phyloP scores from a whole-genome alignment of 108 stramenopile genomes.

The Aurantiochytrium sp. region DNA sequence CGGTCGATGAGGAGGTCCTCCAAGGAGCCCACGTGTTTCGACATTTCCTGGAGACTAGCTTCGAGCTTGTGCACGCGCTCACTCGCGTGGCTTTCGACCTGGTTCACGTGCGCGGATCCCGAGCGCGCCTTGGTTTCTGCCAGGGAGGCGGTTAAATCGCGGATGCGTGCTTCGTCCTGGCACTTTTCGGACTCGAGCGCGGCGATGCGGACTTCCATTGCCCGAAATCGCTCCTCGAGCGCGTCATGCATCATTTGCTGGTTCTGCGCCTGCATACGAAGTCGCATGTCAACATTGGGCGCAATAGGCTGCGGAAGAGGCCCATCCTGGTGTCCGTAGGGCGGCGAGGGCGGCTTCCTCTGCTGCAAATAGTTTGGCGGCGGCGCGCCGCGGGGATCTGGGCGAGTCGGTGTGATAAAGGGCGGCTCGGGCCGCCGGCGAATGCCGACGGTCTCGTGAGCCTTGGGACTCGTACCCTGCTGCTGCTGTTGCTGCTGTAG shows the following conservation, averaged over 20 bases:
- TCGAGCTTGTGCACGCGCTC: not conserved
- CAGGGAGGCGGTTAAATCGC: not conserved
- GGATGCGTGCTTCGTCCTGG: not conserved
- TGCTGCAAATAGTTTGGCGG: not conserved
- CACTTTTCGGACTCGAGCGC: not conserved
- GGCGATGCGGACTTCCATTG: not conserved
- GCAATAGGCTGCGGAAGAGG: not conserved
- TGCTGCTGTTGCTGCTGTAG: too few relatives aligned
- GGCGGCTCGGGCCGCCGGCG: too few relatives aligned
- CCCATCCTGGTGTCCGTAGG: not conserved
- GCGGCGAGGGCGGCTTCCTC: not conserved
- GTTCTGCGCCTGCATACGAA: not conserved
- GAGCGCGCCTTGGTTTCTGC: not conserved
- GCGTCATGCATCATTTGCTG: not conserved
- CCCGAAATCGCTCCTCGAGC: not conserved
- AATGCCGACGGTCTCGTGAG: not conserved
- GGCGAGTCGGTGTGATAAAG: too few relatives aligned
- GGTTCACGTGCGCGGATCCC: not conserved
- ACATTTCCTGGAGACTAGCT: not conserved
- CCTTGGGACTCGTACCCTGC: not conserved
- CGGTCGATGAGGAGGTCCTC: not conserved
- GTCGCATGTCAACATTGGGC: not conserved
- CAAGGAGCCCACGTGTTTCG: not conserved
- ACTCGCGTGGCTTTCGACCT: not conserved
- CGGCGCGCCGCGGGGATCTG: too few relatives aligned